phyloP scores from a whole-genome alignment of 2,329 filamentous ascomycete genomes.

The Passalora sequoiae region DNA sequence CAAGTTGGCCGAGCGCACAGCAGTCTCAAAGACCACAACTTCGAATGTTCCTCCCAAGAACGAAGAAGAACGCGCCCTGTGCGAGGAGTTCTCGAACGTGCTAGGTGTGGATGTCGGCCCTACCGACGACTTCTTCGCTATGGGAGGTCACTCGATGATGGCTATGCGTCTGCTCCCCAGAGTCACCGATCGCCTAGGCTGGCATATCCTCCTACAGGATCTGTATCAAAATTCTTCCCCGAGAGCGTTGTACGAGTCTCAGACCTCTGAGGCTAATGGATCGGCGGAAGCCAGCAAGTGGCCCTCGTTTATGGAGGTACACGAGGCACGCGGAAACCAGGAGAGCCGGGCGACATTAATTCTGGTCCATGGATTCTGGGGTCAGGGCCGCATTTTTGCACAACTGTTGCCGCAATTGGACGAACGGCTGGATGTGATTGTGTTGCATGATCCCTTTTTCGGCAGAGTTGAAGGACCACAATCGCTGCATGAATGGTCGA shows the following conservation, averaged over 20 bases:
- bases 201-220: slow-evolving; percentile 7
- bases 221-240: slow-evolving; percentile 7
- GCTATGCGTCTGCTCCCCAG: slow-evolving; percentile 5
- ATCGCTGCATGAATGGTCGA: slow-evolving; percentile 5
- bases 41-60: background rate
- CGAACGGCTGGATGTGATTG: slow-evolving; percentile 4
- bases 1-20: background rate
- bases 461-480: slow-evolving; percentile 5
- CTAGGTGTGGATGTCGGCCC: slow-evolving; percentile 6
- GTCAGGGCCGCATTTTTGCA: slow-evolving; percentile 4
- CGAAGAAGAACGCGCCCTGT: slow-evolving; percentile 5
- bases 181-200: slow-evolving; percentile 4
- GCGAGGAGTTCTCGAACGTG: slow-evolving; percentile 8
- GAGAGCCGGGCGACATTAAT: slow-evolving; percentile 4
- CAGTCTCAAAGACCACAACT: background rate
- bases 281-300: background rate
- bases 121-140: slow-evolving; percentile 5
- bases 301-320: slow-evolving; percentile 7
- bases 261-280: slow-evolving; percentile 1
- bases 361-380: slow-evolving; percentile 10
- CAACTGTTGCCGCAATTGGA: background rate
- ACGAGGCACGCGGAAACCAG: background rate
- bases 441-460: slow-evolving; percentile 10
- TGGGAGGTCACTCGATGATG: slow-evolving; percentile 9
- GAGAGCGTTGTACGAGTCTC: slow-evolving; percentile 2